Percentiles rank a stretch among this genome's conserved stretches.
Evolutionary conservation across 225 moss, liverwort and hornwort species (phyloP).

Genomic region (Pleurozium schreberi): DNA sequence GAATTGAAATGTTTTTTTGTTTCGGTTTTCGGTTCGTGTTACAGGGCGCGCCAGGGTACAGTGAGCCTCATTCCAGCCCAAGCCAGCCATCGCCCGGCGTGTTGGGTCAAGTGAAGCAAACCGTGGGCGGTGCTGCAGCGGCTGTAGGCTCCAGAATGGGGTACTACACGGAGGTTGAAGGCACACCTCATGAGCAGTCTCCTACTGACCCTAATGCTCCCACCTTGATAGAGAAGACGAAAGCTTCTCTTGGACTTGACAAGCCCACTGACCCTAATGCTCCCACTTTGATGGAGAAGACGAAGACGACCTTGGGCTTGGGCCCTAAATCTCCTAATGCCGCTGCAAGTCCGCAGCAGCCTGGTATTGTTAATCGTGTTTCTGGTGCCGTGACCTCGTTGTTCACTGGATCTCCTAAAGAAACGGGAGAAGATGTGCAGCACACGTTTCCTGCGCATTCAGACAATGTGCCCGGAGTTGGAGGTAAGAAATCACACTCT

Average conservation of each 20-base stretch:
- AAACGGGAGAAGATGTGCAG: neutral
- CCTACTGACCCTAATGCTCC: conserved; percentile 11
- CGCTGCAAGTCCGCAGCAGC: neutral
- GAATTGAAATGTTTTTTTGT: neutral
- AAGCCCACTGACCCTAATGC: neutral
- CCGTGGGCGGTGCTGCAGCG: conserved; percentile 8
- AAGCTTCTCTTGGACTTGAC: neutral
- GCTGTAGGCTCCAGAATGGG: conserved; percentile 25
- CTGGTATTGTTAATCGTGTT: conserved; percentile 1
- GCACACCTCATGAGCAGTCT: neutral
- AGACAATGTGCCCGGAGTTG: neutral
- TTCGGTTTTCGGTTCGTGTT: neutral
- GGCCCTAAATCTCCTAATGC: neutral
- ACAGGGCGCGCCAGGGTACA: neutral
- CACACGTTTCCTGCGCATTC: conserved; percentile 31
- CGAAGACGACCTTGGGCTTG: conserved; percentile 6
- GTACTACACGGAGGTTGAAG: conserved; percentile 11
- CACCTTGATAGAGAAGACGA: neutral
- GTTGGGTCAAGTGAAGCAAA: conserved; percentile 11
- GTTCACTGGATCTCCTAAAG: neutral
- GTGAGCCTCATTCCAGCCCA: neutral
- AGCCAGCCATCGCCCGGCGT: neutral
- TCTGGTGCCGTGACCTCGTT: conserved; percentile 1
- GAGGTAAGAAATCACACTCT: neutral
- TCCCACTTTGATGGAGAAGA: neutral